Evolutionary conservation across 2,329 filamentous ascomycete species (phyloP).

Genomic region (Xylariaceae sp.): DNA sequence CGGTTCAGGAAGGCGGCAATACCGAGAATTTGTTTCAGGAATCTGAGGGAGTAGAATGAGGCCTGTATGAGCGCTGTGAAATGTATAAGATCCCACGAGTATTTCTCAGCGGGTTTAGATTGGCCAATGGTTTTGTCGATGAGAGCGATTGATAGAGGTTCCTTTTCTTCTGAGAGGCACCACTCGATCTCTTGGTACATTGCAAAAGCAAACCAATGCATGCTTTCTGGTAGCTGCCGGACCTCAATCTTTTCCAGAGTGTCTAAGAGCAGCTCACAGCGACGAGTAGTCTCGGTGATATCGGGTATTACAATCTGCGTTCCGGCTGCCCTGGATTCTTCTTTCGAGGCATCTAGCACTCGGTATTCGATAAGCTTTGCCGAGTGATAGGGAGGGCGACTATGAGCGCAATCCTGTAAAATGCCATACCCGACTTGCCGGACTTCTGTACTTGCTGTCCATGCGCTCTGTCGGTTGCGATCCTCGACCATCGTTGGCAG

Average conservation of each 20-base stretch:
- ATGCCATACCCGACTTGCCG: slow-evolving; percentile 31
- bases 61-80: slow-evolving; percentile 54
- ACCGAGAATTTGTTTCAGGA: slow-evolving; percentile 42
- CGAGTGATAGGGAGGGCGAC: slow-evolving; percentile 6
- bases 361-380: slow-evolving; percentile 36
- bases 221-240: slow-evolving; percentile 5
- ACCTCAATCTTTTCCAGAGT: slow-evolving; percentile 17
- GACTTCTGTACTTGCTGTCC: slow-evolving; percentile 28
- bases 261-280: slow-evolving; percentile 17
- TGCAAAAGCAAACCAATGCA: slow-evolving; percentile 29
- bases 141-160: slow-evolving; percentile 23
- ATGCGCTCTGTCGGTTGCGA: slow-evolving; percentile 29
- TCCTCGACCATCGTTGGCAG: slow-evolving; percentile 34
- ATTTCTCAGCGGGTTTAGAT: slow-evolving; percentile 22
- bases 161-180: slow-evolving; percentile 24
- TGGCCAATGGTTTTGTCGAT: slow-evolving; percentile 18
- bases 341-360: slow-evolving; percentile 23
- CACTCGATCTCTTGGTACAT: slow-evolving; percentile 29
- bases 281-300: slow-evolving; percentile 10
- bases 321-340: slow-evolving; percentile 20
- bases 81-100: slow-evolving; percentile 54
- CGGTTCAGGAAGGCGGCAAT: slow-evolving; percentile 7
- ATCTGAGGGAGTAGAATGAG: slow-evolving; percentile 53
- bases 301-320: slow-evolving; percentile 21
- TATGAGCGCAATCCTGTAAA: slow-evolving; percentile 15